Percentiles rank a stretch among this genome's conserved stretches.
Conservation (phyloP, 169 alveolate genomes). For the Eimeria maxima region DNA sequence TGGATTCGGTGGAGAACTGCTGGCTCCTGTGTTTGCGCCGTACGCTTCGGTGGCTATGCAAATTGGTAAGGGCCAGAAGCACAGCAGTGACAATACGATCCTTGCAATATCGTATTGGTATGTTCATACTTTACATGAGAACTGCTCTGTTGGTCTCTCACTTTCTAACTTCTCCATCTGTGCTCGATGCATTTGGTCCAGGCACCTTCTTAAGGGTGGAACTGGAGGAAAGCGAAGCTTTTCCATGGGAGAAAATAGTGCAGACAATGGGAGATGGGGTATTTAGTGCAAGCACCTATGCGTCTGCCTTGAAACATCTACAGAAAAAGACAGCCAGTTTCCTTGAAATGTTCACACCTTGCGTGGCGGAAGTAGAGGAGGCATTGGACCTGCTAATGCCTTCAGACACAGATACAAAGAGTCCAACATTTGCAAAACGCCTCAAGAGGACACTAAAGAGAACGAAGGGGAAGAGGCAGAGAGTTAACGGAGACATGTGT, state of each 20-base stretch:
- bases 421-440: background rate
- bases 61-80: constrained; percentile 26
- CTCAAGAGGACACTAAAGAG: background rate
- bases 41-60: constrained; percentile 51
- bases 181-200: background rate
- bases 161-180: background rate
- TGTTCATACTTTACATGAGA: background rate
- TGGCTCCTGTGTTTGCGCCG: constrained; percentile 59
- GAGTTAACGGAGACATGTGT: constrained; percentile 29
- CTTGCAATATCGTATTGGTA: background rate
- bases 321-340: background rate
- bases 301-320: constrained; percentile 21
- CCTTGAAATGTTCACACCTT: constrained; percentile 19
- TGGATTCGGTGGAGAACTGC: constrained; percentile 58
- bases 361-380: constrained; percentile 25
- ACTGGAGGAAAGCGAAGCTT: constrained; percentile 51
- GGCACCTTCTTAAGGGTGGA: constrained; percentile 65
- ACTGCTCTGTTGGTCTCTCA: background rate
- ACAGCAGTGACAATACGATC: background rate
- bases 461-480: background rate
- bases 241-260: constrained; percentile 60
- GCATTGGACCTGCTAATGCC: constrained; percentile 40
- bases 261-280: constrained; percentile 64
- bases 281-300: constrained; percentile 5
- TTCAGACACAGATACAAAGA: background rate